These are phyloP conservation scores for Aspergillus diversus DNA, from an alignment of 495 filamentous ascomycete species.

Conservation along the genomic window DNA sequence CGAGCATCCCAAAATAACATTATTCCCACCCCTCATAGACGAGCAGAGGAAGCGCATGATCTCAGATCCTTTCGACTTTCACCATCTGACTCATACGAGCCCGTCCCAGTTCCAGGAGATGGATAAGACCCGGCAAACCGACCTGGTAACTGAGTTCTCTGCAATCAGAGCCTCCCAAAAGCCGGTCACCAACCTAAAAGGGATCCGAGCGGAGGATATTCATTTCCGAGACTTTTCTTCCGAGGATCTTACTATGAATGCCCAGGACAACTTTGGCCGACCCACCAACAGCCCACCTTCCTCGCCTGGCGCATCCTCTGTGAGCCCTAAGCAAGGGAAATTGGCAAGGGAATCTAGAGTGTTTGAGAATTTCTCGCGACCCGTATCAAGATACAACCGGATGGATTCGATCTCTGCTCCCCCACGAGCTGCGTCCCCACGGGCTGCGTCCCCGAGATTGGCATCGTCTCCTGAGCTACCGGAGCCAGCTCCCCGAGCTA, in stretches of 20 bases:
- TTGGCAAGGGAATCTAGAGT: constrained; percentile 38
- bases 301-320: constrained; percentile 22
- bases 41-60: constrained; percentile 59
- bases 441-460: constrained; percentile 33
- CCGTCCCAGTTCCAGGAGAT: constrained; percentile 64
- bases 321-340: constrained; percentile 24
- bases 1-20: constrained; percentile 8
- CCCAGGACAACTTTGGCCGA: constrained; percentile 26
- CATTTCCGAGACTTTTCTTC: constrained; percentile 66
- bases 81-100: constrained; percentile 80
- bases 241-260: constrained; percentile 43
- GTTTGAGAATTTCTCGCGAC: constrained; percentile 56
- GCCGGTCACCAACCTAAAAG: constrained; percentile 61
- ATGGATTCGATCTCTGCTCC: constrained; percentile 35
- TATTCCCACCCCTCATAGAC: constrained; percentile 24
- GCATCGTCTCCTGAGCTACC: constrained; percentile 37
- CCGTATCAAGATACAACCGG: constrained; percentile 41
- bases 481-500: constrained; percentile 46
- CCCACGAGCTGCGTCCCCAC: constrained; percentile 35
- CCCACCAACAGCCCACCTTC: constrained; percentile 24
- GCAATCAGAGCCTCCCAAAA: constrained; percentile 69
- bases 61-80: constrained; percentile 86
- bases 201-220: constrained; percentile 66
- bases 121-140: constrained; percentile 57
- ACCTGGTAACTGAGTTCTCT: constrained; percentile 69